Evolutionary conservation across 176 grass and related monocot species (phyloP).

Genomic region (Ampelocalamus luodianensis): DNA sequence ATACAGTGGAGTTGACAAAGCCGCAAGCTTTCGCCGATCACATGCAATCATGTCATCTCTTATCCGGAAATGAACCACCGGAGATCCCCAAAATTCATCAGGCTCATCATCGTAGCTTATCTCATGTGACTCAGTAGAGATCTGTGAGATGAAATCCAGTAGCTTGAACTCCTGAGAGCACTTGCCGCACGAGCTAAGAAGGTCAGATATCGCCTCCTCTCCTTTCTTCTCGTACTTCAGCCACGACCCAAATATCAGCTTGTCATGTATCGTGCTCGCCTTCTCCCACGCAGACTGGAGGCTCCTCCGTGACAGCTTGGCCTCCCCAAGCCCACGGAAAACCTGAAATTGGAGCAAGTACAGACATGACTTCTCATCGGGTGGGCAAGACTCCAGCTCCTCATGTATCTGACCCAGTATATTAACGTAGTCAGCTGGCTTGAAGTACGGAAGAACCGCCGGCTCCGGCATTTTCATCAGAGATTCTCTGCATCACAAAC

Average conservation of each 20-base stretch:
- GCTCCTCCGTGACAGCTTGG: constrained; percentile 76
- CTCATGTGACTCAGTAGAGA: constrained; percentile 52
- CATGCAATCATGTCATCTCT: constrained; percentile 82
- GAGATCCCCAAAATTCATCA: constrained; percentile 47
- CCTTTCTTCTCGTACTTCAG: constrained; percentile 93
- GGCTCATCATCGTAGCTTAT: constrained; percentile 33
- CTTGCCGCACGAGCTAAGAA: constrained; percentile 81
- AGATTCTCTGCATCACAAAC: constrained; percentile 68
- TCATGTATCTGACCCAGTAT: constrained; percentile 90
- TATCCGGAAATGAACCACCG: constrained; percentile 75
- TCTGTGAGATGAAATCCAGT: constrained; percentile 72
- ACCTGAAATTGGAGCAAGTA: constrained; percentile 92
- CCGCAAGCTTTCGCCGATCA: constrained; percentile 77
- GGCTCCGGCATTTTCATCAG: constrained; percentile 87
- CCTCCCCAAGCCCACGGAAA: constrained; percentile 81
- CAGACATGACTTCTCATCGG: constrained; percentile 64
- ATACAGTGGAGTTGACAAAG: constrained; percentile 80
- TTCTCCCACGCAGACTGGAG: constrained; percentile 92
- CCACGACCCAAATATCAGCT: constrained; percentile 88
- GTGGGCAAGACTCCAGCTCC: constrained; percentile 82
- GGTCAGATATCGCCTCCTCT: constrained; percentile 82
- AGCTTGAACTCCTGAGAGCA: constrained; percentile 94
- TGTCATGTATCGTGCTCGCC: constrained; percentile 84
- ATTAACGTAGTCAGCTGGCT: constrained; percentile 81
- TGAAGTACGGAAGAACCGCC: constrained; percentile 66